These are phyloP conservation scores for Chamaecrista fasciculata DNA, from an alignment of 306 rosid species.

Conservation along the genomic window DNA sequence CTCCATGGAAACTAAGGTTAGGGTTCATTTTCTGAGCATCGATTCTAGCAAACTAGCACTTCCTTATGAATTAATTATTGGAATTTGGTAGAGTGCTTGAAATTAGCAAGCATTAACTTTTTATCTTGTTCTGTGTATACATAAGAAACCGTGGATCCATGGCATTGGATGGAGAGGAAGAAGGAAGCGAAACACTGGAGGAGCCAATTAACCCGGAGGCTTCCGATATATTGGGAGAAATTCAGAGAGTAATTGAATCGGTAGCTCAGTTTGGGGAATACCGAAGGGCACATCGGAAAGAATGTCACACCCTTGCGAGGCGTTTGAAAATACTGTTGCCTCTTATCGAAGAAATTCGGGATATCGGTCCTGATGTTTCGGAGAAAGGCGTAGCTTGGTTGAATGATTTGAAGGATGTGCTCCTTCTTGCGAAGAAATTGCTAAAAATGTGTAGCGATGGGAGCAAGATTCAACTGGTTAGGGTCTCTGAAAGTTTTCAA, in stretches of 20 bases:
- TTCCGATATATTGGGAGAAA: constrained; percentile 17
- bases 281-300: constrained; percentile 51
- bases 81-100: not conserved
- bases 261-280: constrained; percentile 62
- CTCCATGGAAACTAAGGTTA: not conserved
- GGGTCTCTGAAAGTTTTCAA: not conserved
- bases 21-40: not conserved
- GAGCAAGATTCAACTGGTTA: constrained; percentile 73
- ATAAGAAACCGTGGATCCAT: constrained; percentile 1
- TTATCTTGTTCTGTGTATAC: not conserved
- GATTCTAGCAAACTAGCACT: not conserved
- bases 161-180: constrained; percentile 43
- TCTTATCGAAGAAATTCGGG: constrained; percentile 69
- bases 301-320: constrained; percentile 61
- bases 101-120: not conserved
- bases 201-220: constrained; percentile 8
- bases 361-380: constrained; percentile 36
- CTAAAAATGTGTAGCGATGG: constrained; percentile 62
- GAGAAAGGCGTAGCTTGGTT: constrained; percentile 49
- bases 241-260: constrained; percentile 52
- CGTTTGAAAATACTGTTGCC: constrained; percentile 71
- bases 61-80: constrained; percentile 23
- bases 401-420: constrained; percentile 44
- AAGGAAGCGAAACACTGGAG: constrained; percentile 25
- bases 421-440: constrained; percentile 54